Conservation (phyloP, 352 stramenopile species). For the Elongisporangium undulatum region DNA sequence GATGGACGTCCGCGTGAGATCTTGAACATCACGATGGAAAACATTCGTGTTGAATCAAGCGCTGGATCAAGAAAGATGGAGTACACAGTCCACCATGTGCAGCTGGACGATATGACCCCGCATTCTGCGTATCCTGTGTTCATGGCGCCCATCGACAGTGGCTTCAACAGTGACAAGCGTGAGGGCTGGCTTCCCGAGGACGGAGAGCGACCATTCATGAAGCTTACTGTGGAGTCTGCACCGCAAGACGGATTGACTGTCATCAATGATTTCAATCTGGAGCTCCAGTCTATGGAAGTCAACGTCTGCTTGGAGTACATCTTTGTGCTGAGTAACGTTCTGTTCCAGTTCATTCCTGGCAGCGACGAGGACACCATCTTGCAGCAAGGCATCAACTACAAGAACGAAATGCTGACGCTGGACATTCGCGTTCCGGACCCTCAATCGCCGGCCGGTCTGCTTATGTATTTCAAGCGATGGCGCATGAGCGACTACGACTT, state of each 20-base stretch:
- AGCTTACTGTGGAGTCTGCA: slow-evolving; percentile 55
- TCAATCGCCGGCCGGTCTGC: slow-evolving; percentile 34
- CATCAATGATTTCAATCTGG: slow-evolving; percentile 75
- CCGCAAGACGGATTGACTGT: slow-evolving; percentile 66
- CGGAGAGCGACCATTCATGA: slow-evolving; percentile 72
- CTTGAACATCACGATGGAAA: slow-evolving; percentile 87
- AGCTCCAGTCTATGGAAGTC: slow-evolving; percentile 60
- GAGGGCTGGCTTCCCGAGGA: slow-evolving; percentile 81
- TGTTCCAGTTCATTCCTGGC: slow-evolving; percentile 69
- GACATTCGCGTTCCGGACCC: slow-evolving; percentile 52
- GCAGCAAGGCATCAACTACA: slow-evolving; percentile 59
- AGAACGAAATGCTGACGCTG: slow-evolving; percentile 45
- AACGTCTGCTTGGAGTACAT: slow-evolving; percentile 85
- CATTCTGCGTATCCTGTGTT: slow-evolving; percentile 71
- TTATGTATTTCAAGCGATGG: slow-evolving; percentile 87
- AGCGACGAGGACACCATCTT: slow-evolving; percentile 63
- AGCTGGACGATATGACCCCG: slow-evolving; percentile 85
- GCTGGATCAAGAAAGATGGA: slow-evolving; percentile 38
- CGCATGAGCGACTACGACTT: slow-evolving; percentile 65
- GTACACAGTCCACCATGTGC: slow-evolving; percentile 76
- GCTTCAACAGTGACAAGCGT: slow-evolving; percentile 85
- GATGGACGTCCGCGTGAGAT: slow-evolving; percentile 72
- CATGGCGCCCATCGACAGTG: slow-evolving; percentile 73
- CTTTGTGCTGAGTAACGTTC: slow-evolving; percentile 56
- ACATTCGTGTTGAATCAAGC: slow-evolving; percentile 56